A percentile compares a stretch with the other conserved stretches of the same genome.
Conservation (phyloP, 176 grass and related monocot species). For the Saccharum spontaneum region DNA sequence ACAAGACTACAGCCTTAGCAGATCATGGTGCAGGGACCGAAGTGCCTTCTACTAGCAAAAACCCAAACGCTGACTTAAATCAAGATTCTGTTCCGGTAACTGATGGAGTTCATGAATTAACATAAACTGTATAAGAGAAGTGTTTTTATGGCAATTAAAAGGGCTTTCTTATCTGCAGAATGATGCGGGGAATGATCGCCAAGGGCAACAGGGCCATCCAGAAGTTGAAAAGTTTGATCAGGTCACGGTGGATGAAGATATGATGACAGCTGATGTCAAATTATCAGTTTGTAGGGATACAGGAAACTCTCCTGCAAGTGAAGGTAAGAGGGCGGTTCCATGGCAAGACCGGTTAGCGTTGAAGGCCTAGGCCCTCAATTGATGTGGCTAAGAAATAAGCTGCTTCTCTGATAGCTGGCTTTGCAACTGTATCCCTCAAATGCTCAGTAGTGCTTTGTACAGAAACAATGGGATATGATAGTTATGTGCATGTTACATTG, state of each 20-base stretch:
- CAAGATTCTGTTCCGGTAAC: constrained; percentile 55
- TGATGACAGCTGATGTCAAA: constrained; percentile 17
- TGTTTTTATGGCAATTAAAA: neutral
- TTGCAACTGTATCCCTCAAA: neutral
- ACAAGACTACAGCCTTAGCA: neutral
- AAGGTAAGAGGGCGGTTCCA: constrained; percentile 61
- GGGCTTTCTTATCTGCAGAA: constrained; percentile 44
- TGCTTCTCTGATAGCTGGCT: constrained; percentile 8
- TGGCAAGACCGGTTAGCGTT: constrained; percentile 73
- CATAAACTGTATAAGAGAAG: neutral
- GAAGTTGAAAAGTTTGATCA: constrained; percentile 25
- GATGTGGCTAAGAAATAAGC: neutral
- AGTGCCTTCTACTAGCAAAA: constrained; percentile 52
- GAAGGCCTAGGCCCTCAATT: constrained; percentile 37
- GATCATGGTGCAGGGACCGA: constrained; percentile 1
- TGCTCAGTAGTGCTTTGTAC: constrained; percentile 28
- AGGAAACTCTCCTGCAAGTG: constrained; percentile 41
- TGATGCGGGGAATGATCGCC: constrained; percentile 29
- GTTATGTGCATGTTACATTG: constrained; percentile 1
- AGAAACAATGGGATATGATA: constrained; percentile 36
- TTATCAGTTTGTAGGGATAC: constrained; percentile 56
- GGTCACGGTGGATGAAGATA: constrained; percentile 37
- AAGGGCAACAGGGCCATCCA: constrained; percentile 6
- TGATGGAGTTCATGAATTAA: neutral
- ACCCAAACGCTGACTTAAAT: constrained; percentile 46